These are phyloP conservation scores for Rhododendron henanense DNA, from an alignment of 148 eudicot species.

Conservation along the genomic window DNA sequence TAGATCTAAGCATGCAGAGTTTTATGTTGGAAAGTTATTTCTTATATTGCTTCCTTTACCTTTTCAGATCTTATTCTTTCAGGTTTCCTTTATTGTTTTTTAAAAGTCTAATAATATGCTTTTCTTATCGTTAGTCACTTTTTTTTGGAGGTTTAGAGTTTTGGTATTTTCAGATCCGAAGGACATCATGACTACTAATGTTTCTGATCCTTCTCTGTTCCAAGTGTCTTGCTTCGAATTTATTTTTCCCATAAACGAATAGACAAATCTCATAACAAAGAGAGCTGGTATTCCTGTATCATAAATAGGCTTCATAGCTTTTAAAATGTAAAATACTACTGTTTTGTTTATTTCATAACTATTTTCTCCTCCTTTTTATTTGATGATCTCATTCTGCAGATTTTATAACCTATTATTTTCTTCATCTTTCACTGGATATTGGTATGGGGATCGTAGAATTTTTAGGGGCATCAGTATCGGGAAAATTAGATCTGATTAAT, in stretches of 20 bases:
- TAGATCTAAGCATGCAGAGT: background rate
- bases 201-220: background rate
- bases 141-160: conserved; percentile 4
- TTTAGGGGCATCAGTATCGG: background rate
- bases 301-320: background rate
- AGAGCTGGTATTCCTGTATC: background rate
- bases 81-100: background rate
- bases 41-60: background rate
- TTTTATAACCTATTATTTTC: background rate
- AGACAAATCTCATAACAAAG: background rate
- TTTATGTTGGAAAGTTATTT: background rate
- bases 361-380: background rate
- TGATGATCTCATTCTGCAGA: background rate
- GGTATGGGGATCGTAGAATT: background rate
- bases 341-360: background rate
- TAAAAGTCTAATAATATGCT: background rate
- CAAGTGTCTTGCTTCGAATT: background rate
- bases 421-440: background rate
- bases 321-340: background rate
- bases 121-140: background rate
- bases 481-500: background rate
- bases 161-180: conserved; percentile 2
- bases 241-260: background rate
- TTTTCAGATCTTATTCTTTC: background rate
- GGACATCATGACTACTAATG: background rate